Percentiles rank a stretch among this genome's conserved stretches.
phyloP scores from a whole-genome alignment of 2,329 filamentous ascomycete species.

The Stagonosporopsis cucurbitacearum region DNA sequence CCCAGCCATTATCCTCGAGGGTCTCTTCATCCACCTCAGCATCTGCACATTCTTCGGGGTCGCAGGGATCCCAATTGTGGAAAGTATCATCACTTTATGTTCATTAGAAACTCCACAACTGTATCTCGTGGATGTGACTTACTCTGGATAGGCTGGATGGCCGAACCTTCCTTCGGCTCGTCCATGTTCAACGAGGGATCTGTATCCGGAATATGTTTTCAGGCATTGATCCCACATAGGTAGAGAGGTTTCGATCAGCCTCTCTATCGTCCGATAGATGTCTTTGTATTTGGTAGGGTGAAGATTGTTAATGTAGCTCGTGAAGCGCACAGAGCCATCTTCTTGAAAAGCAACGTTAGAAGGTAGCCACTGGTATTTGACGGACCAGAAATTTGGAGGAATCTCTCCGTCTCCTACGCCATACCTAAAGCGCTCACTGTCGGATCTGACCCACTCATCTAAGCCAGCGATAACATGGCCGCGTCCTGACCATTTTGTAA shows the following conservation, averaged over 20 bases:
- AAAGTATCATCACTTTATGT: not conserved
- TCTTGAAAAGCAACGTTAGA: conserved; percentile 53
- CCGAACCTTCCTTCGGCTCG: not conserved
- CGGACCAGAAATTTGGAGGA: conserved; percentile 36
- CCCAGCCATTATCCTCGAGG: not conserved
- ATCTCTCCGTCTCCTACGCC: conserved; percentile 3
- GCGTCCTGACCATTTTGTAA: conserved; percentile 35
- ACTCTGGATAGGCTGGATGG: not conserved
- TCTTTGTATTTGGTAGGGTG: conserved; percentile 49
- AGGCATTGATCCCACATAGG: conserved; percentile 2
- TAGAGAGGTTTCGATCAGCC: not conserved
- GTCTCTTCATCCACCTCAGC: not conserved
- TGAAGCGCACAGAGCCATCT: conserved; percentile 47
- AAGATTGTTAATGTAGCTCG: conserved; percentile 60
- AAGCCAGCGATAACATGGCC: conserved; percentile 32
- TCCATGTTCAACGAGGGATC: not conserved
- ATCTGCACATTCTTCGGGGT: not conserved
- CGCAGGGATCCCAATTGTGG: not conserved
- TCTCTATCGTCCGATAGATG: conserved; percentile 27
- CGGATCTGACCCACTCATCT: not conserved
- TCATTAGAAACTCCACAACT: not conserved
- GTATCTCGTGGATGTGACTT: not conserved
- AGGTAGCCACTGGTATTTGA: conserved; percentile 57
- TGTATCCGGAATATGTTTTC: not conserved
- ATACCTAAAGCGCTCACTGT: not conserved